A percentile compares a stretch with the other conserved stretches of the same genome.
These are phyloP conservation scores for Gynandropsis gynandra DNA, from an alignment of 345 rosid species.

Conservation along the genomic window DNA sequence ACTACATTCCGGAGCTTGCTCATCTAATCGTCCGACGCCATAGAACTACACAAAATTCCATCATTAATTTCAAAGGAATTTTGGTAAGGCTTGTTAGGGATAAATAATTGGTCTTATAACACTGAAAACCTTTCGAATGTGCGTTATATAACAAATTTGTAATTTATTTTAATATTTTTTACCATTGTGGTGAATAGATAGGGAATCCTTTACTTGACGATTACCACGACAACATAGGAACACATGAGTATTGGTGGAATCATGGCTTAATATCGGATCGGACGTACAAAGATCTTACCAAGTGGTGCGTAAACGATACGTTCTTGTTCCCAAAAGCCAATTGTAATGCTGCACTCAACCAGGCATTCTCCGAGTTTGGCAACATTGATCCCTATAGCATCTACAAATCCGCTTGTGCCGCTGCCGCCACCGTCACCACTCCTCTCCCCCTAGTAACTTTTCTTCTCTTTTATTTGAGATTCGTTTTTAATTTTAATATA, in stretches of 20 bases:
- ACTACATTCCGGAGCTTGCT: constrained; percentile 81
- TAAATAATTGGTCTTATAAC: no score
- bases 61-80: constrained; percentile 67
- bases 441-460: no score
- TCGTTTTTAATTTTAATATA: no score
- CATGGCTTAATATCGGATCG: constrained; percentile 26
- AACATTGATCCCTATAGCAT: constrained; percentile 47
- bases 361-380: constrained; percentile 40
- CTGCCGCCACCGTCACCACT: no score
- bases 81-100: constrained; percentile 43
- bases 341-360: constrained; percentile 35
- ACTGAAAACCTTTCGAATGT: background rate
- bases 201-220: constrained; percentile 23
- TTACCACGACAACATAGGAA: constrained; percentile 25
- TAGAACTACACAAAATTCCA: constrained; percentile 41
- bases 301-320: constrained; percentile 28
- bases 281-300: constrained; percentile 24
- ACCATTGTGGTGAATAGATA: constrained; percentile 8
- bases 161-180: background rate
- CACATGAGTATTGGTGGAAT: constrained; percentile 27
- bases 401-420: constrained; percentile 39
- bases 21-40: constrained; percentile 40
- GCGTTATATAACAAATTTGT: background rate
- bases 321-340: constrained; percentile 44
- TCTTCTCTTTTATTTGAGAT: no score